Base-by-base conservation (phyloP, 257 asterid genomes). In the Ehretia macrophylla region DNA sequence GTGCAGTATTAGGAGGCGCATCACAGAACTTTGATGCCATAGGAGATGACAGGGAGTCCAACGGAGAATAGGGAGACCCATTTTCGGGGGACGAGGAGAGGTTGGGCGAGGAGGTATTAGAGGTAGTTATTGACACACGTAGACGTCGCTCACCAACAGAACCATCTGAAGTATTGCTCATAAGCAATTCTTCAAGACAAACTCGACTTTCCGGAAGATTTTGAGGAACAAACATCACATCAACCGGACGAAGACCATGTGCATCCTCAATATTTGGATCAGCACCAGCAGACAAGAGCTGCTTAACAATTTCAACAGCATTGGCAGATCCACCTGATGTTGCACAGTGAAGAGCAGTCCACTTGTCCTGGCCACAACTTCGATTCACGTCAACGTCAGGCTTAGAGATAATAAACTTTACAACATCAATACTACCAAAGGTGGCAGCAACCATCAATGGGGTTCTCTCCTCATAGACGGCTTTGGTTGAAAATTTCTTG, bases 311-410 rank as follows among this genome's bases (percentile, higher is more conserved):
- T n/a, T 68, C 83, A 51, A 72, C 62, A 8, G 77, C 87, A 46
- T 83, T 63, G 18, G 66, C 68, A 45, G 96, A 82, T 21, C 96
- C 97, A 56, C 97, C 85, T 18, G 78, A 84, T 10, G 95, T 76
- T 35, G 99, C 99, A 83, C 95, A 88, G 57, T 92, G 99, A 50
- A 92, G 96, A n/a, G 96, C 96, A 35, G 97, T 89, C 77, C 84
- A 76, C 70, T 84, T 87, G 44, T 86, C 77, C 11, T 65, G 80
- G 13, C 99, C 96, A 66, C 95, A 86, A 8, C 70, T n/a, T 52
- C 77, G 81, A 60, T 92, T 89, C 75, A 92, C 75, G 47, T 92
- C 95, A 64, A 92, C 88, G 57, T 86, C 94, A 0, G 96, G 96
- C n/a, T 75, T 66, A 56, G 95, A 80, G n/a, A 86, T 83, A 47